These are phyloP conservation scores for Elaeis oleifera DNA, from an alignment of 202 grass and related monocot species.

Conservation along the genomic window DNA sequence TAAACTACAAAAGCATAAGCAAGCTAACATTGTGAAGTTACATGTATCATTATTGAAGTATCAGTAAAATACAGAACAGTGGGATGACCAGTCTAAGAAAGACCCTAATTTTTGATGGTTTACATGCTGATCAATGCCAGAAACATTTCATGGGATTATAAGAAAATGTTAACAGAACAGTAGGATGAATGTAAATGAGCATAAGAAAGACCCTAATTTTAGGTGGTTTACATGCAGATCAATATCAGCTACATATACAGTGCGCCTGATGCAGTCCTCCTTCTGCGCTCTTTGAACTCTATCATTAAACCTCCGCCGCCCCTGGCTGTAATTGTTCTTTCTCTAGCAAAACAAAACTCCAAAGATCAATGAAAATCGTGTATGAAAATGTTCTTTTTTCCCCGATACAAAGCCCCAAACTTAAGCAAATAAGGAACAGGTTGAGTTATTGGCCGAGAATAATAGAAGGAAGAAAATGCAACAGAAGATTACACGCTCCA, in stretches of 20 bases:
- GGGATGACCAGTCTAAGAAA: background rate
- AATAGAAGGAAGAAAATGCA: background rate
- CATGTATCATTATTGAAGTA: background rate
- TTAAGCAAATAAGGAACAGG: background rate
- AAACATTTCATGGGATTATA: background rate
- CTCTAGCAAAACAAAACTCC: background rate
- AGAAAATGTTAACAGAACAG: background rate
- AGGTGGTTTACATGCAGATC: background rate
- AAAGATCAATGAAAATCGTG: background rate
- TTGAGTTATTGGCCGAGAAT: background rate
- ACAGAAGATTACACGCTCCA: background rate
- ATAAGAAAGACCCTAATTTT: background rate
- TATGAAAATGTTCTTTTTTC: background rate
- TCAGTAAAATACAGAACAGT: background rate
- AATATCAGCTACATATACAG: background rate
- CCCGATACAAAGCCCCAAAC: background rate
- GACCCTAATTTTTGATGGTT: background rate
- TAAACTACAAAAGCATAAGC: too few species aligned
- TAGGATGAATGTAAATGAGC: background rate
- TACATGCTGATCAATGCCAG: background rate
- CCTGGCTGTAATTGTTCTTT: background rate
- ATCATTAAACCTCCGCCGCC: background rate
- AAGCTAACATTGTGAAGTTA: too few species aligned
- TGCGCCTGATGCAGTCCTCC: constrained; percentile 2
- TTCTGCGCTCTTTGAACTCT: background rate